Percentiles rank a stretch among this genome's conserved stretches.
phyloP scores from a whole-genome alignment of 2,329 filamentous ascomycete species.

The Shiraia sp. region DNA sequence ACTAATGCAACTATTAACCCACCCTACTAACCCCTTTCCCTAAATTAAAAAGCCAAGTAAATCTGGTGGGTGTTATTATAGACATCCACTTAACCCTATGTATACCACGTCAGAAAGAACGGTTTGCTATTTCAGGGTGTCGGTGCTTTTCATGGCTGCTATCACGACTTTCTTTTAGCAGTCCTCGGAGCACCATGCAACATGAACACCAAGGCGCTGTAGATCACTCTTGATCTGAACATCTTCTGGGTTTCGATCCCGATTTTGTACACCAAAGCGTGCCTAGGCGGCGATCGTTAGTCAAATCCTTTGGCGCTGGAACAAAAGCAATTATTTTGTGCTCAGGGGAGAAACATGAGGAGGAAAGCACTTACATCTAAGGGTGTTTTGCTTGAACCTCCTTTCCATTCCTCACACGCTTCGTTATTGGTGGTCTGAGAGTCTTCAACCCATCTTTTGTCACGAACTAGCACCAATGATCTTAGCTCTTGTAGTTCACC shows the following conservation, averaged over 20 bases:
- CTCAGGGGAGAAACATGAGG: no score
- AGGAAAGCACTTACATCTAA: no score
- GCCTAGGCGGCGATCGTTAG: constrained; percentile 2
- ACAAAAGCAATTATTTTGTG: no score
- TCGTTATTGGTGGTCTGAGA: background rate
- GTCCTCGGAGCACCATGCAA: constrained; percentile 25
- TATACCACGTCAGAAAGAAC: no score
- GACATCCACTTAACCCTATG: no score
- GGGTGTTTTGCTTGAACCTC: no score
- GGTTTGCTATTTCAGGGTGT: no score
- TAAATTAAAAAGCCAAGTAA: no score
- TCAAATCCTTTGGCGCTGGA: background rate
- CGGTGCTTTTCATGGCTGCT: no score
- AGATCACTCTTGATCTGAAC: constrained; percentile 10
- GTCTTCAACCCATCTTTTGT: background rate
- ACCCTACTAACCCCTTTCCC: no score
- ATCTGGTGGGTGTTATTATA: no score
- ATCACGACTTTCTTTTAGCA: background rate
- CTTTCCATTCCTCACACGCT: constrained; percentile 1
- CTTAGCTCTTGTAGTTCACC: constrained; percentile 12
- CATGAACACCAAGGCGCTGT: constrained; percentile 16
- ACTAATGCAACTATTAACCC: no score
- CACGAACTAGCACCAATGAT: constrained; percentile 25
- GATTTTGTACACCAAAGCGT: constrained; percentile 2
- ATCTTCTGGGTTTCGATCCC: constrained; percentile 7